Conservation (phyloP, 2,329 filamentous ascomycete species). For the Xylariales sp. region DNA sequence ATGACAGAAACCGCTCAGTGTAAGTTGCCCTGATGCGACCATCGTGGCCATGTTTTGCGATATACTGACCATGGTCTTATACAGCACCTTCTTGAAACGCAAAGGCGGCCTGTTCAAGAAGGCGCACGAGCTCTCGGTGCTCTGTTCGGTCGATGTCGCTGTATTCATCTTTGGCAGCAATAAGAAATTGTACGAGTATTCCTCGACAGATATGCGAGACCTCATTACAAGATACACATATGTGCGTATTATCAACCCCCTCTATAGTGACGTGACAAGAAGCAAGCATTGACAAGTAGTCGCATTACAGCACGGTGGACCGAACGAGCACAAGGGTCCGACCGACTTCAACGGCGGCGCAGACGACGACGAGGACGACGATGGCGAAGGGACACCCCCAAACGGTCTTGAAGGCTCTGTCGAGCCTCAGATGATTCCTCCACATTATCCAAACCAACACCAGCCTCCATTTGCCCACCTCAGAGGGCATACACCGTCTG, state of each 20-base stretch:
- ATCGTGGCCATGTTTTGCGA: conserved; percentile 5
- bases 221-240: conserved; percentile 86
- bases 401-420: conserved; percentile 53
- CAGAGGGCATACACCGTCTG: conserved; percentile 75
- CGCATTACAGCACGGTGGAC: conserved; percentile 69
- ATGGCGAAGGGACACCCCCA: conserved; percentile 68
- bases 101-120: conserved; percentile 99
- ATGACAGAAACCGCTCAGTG: conserved; percentile 97
- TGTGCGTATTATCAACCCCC: conserved; percentile 50
- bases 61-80: conserved; percentile 17
- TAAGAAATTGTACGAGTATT: conserved; percentile 98
- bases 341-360: conserved; percentile 84
- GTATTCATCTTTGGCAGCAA: conserved; percentile 99
- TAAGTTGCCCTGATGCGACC: conserved; percentile 46
- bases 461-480: conserved; percentile 73
- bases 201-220: conserved; percentile 87
- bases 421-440: conserved; percentile 60
- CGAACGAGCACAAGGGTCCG: conserved; percentile 95
- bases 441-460: conserved; percentile 65
- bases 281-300: conserved; percentile 3
- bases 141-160: conserved; percentile 96
- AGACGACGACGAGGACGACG: conserved; percentile 80
- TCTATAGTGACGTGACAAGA: conserved; percentile 8
- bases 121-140: conserved; percentile 94
- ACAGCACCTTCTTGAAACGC: conserved; percentile 93